Evolutionary conservation across 148 eudicot species (phyloP), one percentile per base, ranked within the genome.

Genomic region (Camellia lanceoleosa): DNA sequence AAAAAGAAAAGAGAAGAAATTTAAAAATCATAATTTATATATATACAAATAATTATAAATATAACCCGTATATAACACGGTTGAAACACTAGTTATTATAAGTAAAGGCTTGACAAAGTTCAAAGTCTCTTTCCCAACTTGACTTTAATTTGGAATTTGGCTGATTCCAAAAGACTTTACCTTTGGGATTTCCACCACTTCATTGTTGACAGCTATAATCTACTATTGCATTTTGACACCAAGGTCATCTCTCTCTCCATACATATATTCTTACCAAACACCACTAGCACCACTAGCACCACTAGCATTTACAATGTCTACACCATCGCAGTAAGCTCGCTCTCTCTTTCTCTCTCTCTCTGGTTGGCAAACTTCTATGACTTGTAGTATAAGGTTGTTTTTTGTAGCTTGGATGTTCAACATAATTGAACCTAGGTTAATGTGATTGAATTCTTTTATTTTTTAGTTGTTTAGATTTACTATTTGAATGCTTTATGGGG

Each of bases 241-340:
- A 30, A 30, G 38, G 38, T 30, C 76, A 71, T 7, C 41, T 12
- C 43, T 14, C 8, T 56, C 68, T n/a, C 54, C 19, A 38, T 13
- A 67, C 5, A 5, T 67, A 12, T 20, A 14, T 52, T 18, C 55
- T 47, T 0, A 20, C 16, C 4, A 19, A 3, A 2, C 7, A 56
- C 79, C 44, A 15, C 71, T 1, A 5, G 12, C 11, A 56, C 79
- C 44, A 15, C 71, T 1, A 5, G 12, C 11, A 41, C 49, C 67
- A 51, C 78, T 42, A 41, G 64, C 73, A 66, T 43, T 19, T n/a
- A 73, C 71, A 8, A 81, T 81, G 83, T 13, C 79, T 58, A 67
- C 79, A 7, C 83, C 83, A 14, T 18, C 7, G 51, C 68, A 74
- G 79, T 81, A 67, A 75, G 71, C 56, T n/a, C 65, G 23, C 23